Base-by-base conservation (phyloP, 306 rosid species). In the Leucaena leucocephala region DNA sequence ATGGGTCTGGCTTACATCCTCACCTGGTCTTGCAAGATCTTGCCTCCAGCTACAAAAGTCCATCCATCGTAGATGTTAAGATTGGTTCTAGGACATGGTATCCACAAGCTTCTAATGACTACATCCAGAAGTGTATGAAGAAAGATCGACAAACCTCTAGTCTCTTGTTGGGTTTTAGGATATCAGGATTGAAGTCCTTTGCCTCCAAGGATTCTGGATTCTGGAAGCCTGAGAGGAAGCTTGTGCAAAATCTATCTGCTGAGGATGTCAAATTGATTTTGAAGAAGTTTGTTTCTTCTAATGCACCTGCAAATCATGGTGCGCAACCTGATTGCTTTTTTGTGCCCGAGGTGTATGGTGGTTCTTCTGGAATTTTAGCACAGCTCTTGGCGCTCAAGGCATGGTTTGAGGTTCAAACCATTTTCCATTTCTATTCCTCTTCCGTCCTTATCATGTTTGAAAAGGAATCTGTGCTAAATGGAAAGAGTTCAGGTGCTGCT, bases 81-180 rank as follows among this genome's bases (percentile, higher is more conserved):
- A 92, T 94, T 42, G 97, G 98, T 40, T 80, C 93, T 27, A 86
- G 98, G 34, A 94, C 98, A 42, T 92, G 98, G 97, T 21, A 86
- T 55, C 93, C 88, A 0, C 68, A 83, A 61, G 92, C 91, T 40
- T 68, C 93, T 40, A 89, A 88, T 46, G 90, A 86, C 5, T 94
- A 94, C 58, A 82, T 92, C 62, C 8, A n/a, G 0, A 92, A 76
- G 77, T 86, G 91, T 59, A 22, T 86, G 2, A 5, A 55, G 14
- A 94, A 92, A 72, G 98, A 94, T 69, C 78, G 86, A 70, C 82
- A 71, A 35, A 35, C 86, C 11, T 81, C 95, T 0, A 63, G 89
- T 81, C 40, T 83, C 33, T 44, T 73, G 2, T 42, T 92, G 21
- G 98, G 95, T 70, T 94, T 92, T 55, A 82, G 97, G 87, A 55